These are phyloP conservation scores for Comarum palustre DNA, from an alignment of 306 rosid genomes.

Conservation along the genomic window DNA sequence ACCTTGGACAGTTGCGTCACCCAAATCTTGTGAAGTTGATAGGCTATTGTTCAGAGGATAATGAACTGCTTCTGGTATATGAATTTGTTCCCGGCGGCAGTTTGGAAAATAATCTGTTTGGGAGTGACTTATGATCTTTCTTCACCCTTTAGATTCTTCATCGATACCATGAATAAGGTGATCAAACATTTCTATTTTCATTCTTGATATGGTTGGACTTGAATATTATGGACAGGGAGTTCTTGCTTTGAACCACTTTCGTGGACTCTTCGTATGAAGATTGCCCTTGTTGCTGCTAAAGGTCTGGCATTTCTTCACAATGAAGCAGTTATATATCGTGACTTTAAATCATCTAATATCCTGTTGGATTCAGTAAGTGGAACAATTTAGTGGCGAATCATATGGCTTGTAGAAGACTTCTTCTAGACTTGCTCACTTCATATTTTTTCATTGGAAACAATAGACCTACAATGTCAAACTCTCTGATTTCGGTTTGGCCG, in stretches of 20 bases:
- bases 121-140: slow-evolving; percentile 58
- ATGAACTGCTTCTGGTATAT: slow-evolving; percentile 77
- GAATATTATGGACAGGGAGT: slow-evolving; percentile 49
- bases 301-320: slow-evolving; percentile 94
- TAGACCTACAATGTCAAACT: slow-evolving; percentile 74
- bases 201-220: background rate
- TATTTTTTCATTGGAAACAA: slow-evolving; percentile 1
- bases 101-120: slow-evolving; percentile 79
- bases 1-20: slow-evolving; percentile 82
- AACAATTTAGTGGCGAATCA: slow-evolving; percentile 9
- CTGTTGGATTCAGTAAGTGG: slow-evolving; percentile 67
- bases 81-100: slow-evolving; percentile 77
- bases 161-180: slow-evolving; percentile 7
- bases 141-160: slow-evolving; percentile 12
- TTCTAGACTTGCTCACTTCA: slow-evolving; percentile 21
- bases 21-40: slow-evolving; percentile 82
- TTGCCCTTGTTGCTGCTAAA: slow-evolving; percentile 87
- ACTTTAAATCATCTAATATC: slow-evolving; percentile 79
- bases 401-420: slow-evolving; percentile 3
- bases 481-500: slow-evolving; percentile 87
- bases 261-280: slow-evolving; percentile 74
- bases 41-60: slow-evolving; percentile 91
- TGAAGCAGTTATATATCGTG: slow-evolving; percentile 85
- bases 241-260: slow-evolving; percentile 67
- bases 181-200: background rate